These are phyloP conservation scores for Hymenoscyphus fructigenus DNA, from an alignment of 2,329 filamentous ascomycete genomes.

Conservation along the genomic window DNA sequence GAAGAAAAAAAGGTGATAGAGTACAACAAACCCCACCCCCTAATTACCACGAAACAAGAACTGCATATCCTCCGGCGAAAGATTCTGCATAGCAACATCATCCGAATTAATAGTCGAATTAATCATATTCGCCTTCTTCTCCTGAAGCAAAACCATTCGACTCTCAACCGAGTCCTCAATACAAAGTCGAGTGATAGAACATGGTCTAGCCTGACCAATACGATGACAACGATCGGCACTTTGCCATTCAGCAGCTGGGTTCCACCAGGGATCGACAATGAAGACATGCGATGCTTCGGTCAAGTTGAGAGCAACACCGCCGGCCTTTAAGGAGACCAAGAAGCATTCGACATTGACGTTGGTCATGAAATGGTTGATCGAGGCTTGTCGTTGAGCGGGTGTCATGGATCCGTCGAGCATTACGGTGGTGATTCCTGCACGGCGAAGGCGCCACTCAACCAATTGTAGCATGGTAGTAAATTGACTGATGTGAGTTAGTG, in stretches of 20 bases:
- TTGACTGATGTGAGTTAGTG: conserved; percentile 54
- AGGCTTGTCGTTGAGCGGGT: conserved; percentile 85
- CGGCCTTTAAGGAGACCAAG: conserved; percentile 91
- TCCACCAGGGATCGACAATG: conserved; percentile 99
- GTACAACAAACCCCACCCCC: neutral
- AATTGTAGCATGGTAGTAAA: conserved; percentile 97
- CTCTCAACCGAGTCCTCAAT: conserved; percentile 98
- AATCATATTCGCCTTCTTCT: conserved; percentile 99
- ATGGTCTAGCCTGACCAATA: conserved; percentile 91
- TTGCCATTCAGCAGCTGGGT: conserved; percentile 99
- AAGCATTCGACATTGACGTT: conserved; percentile 95
- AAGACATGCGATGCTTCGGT: conserved; percentile 95
- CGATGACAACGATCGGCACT: conserved; percentile 91
- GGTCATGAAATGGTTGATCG: conserved; percentile 90
- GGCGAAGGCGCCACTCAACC: conserved; percentile 92
- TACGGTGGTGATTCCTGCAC: conserved; percentile 96
- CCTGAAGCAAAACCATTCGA: conserved; percentile 90
- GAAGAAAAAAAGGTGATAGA: neutral
- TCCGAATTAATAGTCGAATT: conserved; percentile 95
- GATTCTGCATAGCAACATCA: conserved; percentile 83
- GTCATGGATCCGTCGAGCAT: conserved; percentile 99
- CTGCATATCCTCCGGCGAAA: conserved; percentile 89
- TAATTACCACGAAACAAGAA: conserved; percentile 84
- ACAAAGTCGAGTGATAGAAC: conserved; percentile 88
- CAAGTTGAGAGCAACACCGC: conserved; percentile 90